phyloP scores from a whole-genome alignment of 2,329 filamentous ascomycete species.

The Penicillium sp. region DNA sequence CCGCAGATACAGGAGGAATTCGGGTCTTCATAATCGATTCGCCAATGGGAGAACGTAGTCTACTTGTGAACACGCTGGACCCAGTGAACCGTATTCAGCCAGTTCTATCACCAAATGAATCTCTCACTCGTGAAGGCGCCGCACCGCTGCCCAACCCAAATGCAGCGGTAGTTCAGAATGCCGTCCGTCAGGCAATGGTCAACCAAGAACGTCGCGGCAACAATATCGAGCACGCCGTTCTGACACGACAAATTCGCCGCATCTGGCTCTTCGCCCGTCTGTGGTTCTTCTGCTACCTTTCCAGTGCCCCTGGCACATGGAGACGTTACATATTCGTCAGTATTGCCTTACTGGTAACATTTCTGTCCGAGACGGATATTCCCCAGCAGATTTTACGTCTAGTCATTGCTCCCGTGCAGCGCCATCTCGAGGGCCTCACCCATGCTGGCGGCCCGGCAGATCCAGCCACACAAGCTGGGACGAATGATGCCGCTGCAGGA shows the following conservation, averaged over 20 bases:
- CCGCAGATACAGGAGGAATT: neutral
- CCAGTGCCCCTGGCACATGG: constrained; percentile 52
- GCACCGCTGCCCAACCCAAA: constrained; percentile 16
- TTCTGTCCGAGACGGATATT: constrained; percentile 44
- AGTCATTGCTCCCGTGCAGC: constrained; percentile 43
- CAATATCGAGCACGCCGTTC: constrained; percentile 32
- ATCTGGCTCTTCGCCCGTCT: constrained; percentile 60
- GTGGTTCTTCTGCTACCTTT: constrained; percentile 59
- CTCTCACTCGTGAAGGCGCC: constrained; percentile 7
- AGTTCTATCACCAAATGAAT: neutral
- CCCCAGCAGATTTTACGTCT: constrained; percentile 35
- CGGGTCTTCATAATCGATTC: neutral
- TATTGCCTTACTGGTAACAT: constrained; percentile 38
- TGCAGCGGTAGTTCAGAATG: constrained; percentile 30
- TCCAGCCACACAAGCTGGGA: constrained; percentile 6
- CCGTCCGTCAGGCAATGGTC: constrained; percentile 34
- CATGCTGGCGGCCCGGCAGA: constrained; percentile 30
- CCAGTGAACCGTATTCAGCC: neutral
- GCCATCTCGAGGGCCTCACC: constrained; percentile 47
- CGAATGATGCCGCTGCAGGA: neutral
- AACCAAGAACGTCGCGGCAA: constrained; percentile 28
- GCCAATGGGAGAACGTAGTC: neutral
- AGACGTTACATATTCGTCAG: constrained; percentile 43
- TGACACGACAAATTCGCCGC: constrained; percentile 45
- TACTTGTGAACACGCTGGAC: neutral